These are phyloP conservation scores for Fusarium proliferatum DNA, from an alignment of 2,329 filamentous ascomycete species.

Conservation along the genomic window DNA sequence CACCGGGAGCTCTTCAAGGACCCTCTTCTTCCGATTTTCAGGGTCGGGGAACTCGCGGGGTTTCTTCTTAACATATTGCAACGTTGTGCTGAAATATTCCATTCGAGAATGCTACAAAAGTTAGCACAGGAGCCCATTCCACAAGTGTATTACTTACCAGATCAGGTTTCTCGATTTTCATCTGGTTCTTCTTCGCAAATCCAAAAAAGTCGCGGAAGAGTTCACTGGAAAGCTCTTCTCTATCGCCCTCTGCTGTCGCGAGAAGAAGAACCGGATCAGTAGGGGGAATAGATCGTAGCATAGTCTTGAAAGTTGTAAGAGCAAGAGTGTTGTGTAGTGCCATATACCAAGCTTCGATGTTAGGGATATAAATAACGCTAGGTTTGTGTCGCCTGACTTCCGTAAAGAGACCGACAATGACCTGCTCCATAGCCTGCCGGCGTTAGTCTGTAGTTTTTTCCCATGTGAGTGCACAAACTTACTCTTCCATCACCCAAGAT, in stretches of 20 bases:
- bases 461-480: conserved; percentile 48
- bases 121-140: background rate
- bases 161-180: conserved; percentile 74
- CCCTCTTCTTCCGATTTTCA: conserved; percentile 84
- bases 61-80: conserved; percentile 80
- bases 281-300: conserved; percentile 84
- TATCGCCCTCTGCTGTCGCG: conserved; percentile 80
- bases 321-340: conserved; percentile 70
- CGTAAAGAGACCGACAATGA: conserved; percentile 88
- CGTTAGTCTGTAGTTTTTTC: conserved; percentile 33
- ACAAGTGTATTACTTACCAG: conserved; percentile 58
- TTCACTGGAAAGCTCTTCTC: conserved; percentile 68
- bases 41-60: conserved; percentile 90
- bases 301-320: conserved; percentile 83
- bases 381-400: conserved; percentile 96
- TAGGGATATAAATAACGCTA: conserved; percentile 93
- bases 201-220: conserved; percentile 86
- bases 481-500: conserved; percentile 85
- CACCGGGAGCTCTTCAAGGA: conserved; percentile 79
- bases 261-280: conserved; percentile 91
- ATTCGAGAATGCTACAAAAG: conserved; percentile 66
- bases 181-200: conserved; percentile 83
- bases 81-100: conserved; percentile 82
- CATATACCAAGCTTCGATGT: conserved; percentile 87
- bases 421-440: conserved; percentile 78